Conservation (phyloP, 768 basidiomycete genomes). For the Termitomyces sp. region DNA sequence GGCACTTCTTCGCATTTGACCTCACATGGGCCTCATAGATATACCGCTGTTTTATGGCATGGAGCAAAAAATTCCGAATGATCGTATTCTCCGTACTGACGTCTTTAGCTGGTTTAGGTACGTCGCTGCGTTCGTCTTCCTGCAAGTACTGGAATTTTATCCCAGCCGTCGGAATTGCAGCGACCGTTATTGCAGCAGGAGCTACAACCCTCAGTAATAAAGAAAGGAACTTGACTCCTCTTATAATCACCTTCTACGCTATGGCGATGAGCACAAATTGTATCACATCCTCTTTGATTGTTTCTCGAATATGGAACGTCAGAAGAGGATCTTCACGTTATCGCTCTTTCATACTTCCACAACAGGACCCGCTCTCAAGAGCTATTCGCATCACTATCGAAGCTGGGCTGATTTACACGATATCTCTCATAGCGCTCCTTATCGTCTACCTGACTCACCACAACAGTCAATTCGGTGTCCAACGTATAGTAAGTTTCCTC, state of each 20-base stretch:
- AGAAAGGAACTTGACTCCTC: constrained; percentile 1
- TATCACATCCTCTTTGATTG: constrained; percentile 12
- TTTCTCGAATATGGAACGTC: constrained; percentile 12
- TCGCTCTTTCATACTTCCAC: neutral
- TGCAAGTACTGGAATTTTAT: neutral
- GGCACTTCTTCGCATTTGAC: neutral
- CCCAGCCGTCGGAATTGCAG: constrained; percentile 9
- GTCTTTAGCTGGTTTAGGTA: constrained; percentile 5
- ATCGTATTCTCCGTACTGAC: constrained; percentile 5
- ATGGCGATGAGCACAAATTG: constrained; percentile 11
- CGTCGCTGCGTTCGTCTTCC: neutral
- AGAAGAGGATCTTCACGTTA: constrained; percentile 8
- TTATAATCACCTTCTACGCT: constrained; percentile 6
- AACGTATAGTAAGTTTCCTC: constrained; percentile 9
- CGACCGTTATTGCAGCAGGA: neutral
- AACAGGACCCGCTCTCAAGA: constrained; percentile 11
- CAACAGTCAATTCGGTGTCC: constrained; percentile 9
- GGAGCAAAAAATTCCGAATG: constrained; percentile 2
- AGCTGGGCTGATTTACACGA: constrained; percentile 13
- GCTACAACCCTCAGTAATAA: neutral
- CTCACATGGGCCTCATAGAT: constrained; percentile 2
- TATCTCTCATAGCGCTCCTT: constrained; percentile 11
- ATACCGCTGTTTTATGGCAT: constrained; percentile 13
- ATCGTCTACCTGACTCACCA: constrained; percentile 6
- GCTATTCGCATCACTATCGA: constrained; percentile 14